A percentile compares a stretch with the other conserved stretches of the same genome.
phyloP scores from a whole-genome alignment of 257 asterid genomes.

The Lycium barbarum region DNA sequence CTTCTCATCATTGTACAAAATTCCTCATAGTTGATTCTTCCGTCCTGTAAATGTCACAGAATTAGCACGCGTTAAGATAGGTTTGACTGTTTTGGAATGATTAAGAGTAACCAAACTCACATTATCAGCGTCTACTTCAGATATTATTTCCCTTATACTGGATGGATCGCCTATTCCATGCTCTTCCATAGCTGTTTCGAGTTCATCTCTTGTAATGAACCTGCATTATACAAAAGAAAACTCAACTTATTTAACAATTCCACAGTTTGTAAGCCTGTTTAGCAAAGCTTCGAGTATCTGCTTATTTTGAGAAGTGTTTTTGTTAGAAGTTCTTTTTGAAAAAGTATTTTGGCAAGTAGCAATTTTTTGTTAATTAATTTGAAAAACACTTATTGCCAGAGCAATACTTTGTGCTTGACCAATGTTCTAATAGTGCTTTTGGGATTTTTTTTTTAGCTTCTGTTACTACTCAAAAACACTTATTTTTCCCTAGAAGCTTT shows the following conservation, averaged over 20 bases:
- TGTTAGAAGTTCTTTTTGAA: too few species aligned
- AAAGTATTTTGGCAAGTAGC: too few species aligned
- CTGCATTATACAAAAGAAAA: slow-evolving; percentile 36
- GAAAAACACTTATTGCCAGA: too few species aligned
- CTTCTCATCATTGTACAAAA: slow-evolving; percentile 88
- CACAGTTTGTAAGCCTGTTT: background rate
- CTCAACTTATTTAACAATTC: background rate
- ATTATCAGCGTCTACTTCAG: slow-evolving; percentile 85
- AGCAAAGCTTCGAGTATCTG: too few species aligned
- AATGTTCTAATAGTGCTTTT: too few species aligned
- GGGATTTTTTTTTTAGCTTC: too few species aligned
- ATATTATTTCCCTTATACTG: slow-evolving; percentile 71
- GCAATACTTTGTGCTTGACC: too few species aligned
- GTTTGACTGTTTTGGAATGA: background rate
- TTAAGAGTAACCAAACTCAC: slow-evolving; percentile 44
- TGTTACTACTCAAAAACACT: too few species aligned
- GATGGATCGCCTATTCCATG: slow-evolving; percentile 70
- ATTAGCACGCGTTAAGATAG: background rate
- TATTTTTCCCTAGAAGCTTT: too few species aligned
- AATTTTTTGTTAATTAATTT: too few species aligned
- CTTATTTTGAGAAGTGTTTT: too few species aligned
- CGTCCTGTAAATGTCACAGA: slow-evolving; percentile 59
- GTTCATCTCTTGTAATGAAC: slow-evolving; percentile 81
- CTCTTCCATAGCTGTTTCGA: slow-evolving; percentile 79
- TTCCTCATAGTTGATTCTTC: slow-evolving; percentile 82